Percentiles rank a stretch among this genome's conserved stretches.
These are phyloP conservation scores for Dactylellina parvicollis DNA, from an alignment of 2,329 filamentous ascomycete species.

Conservation along the genomic window DNA sequence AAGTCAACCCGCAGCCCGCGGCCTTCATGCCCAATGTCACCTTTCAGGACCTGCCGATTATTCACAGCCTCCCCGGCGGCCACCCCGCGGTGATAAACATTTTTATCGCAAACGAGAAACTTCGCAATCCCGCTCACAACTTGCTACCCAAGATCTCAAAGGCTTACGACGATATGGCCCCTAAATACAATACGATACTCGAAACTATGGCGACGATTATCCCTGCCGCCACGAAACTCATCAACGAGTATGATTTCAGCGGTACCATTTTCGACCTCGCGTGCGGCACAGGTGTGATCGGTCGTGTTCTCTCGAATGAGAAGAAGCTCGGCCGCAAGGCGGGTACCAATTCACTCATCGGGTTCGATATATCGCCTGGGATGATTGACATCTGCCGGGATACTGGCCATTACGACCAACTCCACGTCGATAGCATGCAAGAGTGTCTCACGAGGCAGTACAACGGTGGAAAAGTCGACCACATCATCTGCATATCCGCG, in stretches of 20 bases:
- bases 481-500: slow-evolving; percentile 54
- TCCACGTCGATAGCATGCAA: slow-evolving; percentile 53
- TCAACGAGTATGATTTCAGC: slow-evolving; percentile 9
- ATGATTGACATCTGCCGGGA: slow-evolving; percentile 36
- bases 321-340: slow-evolving; percentile 14
- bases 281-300: slow-evolving; percentile 55
- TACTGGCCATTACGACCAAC: slow-evolving; percentile 39
- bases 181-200: slow-evolving; percentile 1
- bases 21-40: slow-evolving; percentile 53
- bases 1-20: slow-evolving; percentile 57
- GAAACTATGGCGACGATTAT: neutral
- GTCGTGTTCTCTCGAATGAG: slow-evolving; percentile 47
- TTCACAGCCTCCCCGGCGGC: slow-evolving; percentile 54
- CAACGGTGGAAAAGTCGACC: slow-evolving; percentile 42
- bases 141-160: slow-evolving; percentile 19
- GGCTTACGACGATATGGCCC: neutral
- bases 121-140: slow-evolving; percentile 36
- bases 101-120: slow-evolving; percentile 56
- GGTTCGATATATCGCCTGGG: slow-evolving; percentile 45
- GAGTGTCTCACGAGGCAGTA: slow-evolving; percentile 11
- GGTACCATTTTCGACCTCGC: slow-evolving; percentile 56
- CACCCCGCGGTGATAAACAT: slow-evolving; percentile 56
- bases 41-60: slow-evolving; percentile 53
- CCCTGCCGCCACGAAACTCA: neutral
- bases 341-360: slow-evolving; percentile 15